Percentiles rank a stretch among this genome's conserved stretches.
Conservation (phyloP, 495 filamentous ascomycete genomes). For the Aspergillus asperescens region DNA sequence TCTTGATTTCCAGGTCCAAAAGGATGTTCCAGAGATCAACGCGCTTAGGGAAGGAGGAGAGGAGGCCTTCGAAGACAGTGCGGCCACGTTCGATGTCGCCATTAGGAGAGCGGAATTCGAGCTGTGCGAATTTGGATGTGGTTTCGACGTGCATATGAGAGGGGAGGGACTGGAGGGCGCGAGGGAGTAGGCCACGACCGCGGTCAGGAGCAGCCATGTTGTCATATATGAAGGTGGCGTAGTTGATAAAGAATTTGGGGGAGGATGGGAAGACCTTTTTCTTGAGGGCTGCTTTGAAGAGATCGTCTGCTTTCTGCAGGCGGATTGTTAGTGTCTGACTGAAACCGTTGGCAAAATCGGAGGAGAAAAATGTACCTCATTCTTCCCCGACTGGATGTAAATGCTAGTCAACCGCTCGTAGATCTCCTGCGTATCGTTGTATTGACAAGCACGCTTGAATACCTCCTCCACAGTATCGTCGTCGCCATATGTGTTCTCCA, state of each 20-base stretch:
- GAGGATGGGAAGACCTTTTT: constrained; percentile 75
- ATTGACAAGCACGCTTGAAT: constrained; percentile 89
- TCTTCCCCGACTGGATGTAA: constrained; percentile 85
- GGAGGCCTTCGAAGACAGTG: constrained; percentile 86
- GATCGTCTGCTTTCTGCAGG: constrained; percentile 74
- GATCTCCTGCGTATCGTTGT: constrained; percentile 86
- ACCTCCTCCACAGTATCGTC: constrained; percentile 79
- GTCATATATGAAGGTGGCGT: constrained; percentile 84
- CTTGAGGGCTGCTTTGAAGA: constrained; percentile 81
- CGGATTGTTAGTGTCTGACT: constrained; percentile 25
- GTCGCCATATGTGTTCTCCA: constrained; percentile 85
- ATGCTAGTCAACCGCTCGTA: constrained; percentile 87
- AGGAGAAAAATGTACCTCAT: constrained; percentile 42
- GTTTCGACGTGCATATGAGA: constrained; percentile 65
- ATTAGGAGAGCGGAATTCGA: constrained; percentile 80
- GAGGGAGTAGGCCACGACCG: constrained; percentile 73
- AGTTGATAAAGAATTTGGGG: constrained; percentile 84
- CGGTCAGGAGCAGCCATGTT: constrained; percentile 60
- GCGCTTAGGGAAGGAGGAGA: constrained; percentile 79
- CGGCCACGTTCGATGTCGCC: constrained; percentile 88
- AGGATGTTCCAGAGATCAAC: constrained; percentile 90
- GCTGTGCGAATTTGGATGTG: constrained; percentile 77
- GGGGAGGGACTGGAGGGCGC: constrained; percentile 80
- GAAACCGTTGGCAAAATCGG: background rate
- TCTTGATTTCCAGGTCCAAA: constrained; percentile 74